These are phyloP conservation scores for Myochromella boudieri DNA, from an alignment of 768 basidiomycete species.

Conservation along the genomic window DNA sequence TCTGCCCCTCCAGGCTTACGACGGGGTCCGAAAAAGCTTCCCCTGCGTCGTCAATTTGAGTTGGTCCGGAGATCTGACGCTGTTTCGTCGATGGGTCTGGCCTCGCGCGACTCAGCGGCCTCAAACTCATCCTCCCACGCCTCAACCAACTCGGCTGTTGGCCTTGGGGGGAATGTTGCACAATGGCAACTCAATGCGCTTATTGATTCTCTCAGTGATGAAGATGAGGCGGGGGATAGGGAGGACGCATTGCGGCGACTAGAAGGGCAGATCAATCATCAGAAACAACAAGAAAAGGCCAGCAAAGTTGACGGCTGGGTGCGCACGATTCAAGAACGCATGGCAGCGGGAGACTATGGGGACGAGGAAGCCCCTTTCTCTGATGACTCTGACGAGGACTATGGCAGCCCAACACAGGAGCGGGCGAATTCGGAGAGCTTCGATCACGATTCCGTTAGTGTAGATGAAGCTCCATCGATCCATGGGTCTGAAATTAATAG, in stretches of 20 bases:
- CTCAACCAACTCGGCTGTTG: slow-evolving; percentile 38
- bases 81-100: slow-evolving; percentile 79
- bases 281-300: slow-evolving; percentile 67
- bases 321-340: slow-evolving; percentile 63
- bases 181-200: slow-evolving; percentile 84
- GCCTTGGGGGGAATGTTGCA: slow-evolving; percentile 54
- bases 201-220: slow-evolving; percentile 71
- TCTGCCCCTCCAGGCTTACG: slow-evolving; percentile 53
- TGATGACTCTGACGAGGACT: slow-evolving; percentile 38
- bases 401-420: slow-evolving; percentile 18
- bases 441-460: slow-evolving; percentile 12
- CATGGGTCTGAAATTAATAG: slow-evolving; percentile 5
- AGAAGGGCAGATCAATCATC: slow-evolving; percentile 83
- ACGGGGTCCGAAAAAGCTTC: slow-evolving; percentile 57
- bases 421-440: slow-evolving; percentile 6
- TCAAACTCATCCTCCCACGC: slow-evolving; percentile 45
- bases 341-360: slow-evolving; percentile 63
- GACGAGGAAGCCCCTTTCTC: slow-evolving; percentile 61
- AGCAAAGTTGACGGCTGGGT: slow-evolving; percentile 85
- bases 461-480: slow-evolving; percentile 9
- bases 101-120: slow-evolving; percentile 57
- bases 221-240: slow-evolving; percentile 76
- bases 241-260: slow-evolving; percentile 79
- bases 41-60: slow-evolving; percentile 77
- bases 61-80: slow-evolving; percentile 72